These are phyloP conservation scores for Kuraishia piskuri DNA, from an alignment of 805 yeast genomes.

Conservation along the genomic window DNA sequence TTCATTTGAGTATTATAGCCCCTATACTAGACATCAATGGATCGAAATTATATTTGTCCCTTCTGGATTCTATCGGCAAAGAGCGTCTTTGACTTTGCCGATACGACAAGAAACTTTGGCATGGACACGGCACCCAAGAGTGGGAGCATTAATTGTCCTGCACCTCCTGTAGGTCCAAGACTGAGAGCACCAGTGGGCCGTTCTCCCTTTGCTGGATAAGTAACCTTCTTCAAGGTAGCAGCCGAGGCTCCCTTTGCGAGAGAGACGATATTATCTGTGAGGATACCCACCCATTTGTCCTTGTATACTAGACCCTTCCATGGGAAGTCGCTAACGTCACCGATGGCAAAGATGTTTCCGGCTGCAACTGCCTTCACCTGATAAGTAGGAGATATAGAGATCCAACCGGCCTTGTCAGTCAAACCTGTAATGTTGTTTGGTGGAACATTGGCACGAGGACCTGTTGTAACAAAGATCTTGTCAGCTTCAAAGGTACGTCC, in stretches of 20 bases:
- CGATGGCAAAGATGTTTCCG: conserved; percentile 5
- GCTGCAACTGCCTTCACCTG: conserved; percentile 12
- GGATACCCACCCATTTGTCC: conserved; percentile 8
- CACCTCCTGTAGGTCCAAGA: background rate
- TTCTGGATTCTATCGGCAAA: background rate
- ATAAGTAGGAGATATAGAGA: conserved; percentile 1
- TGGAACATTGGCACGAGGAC: conserved; percentile 4
- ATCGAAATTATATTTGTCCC: background rate
- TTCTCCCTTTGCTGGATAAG: background rate
- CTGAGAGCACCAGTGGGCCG: background rate
- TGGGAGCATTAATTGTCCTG: background rate
- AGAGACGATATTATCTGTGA: conserved; percentile 12
- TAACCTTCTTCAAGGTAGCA: background rate
- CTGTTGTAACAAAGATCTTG: conserved; percentile 8
- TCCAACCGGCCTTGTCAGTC: conserved; percentile 6
- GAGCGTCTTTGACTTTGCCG: conserved; percentile 3
- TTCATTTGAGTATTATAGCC: too few species aligned
- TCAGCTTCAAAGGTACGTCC: conserved; percentile 10
- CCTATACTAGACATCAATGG: too few species aligned
- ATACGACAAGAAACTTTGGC: background rate
- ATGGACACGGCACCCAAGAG: background rate
- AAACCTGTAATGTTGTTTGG: conserved; percentile 1
- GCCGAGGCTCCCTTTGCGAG: background rate
- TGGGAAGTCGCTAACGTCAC: conserved; percentile 4
- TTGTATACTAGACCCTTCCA: conserved; percentile 5